These are phyloP conservation scores for Actinomucor elegans DNA, from an alignment of 371 early-diverging fungal species.

Conservation along the genomic window DNA sequence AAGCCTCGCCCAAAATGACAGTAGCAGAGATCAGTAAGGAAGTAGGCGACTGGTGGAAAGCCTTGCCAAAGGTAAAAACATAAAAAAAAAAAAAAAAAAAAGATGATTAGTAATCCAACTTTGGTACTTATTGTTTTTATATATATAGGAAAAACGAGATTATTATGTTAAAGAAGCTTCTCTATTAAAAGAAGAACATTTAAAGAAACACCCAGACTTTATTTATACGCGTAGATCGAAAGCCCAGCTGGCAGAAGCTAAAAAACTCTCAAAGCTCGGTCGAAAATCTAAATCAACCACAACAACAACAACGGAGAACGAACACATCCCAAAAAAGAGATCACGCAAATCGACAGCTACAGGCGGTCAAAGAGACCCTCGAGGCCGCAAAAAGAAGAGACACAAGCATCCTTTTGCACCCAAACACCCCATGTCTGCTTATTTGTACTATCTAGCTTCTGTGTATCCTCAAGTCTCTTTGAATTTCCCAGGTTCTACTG, in stretches of 20 bases:
- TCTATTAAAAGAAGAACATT: slow-evolving; percentile 59
- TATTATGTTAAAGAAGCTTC: slow-evolving; percentile 46
- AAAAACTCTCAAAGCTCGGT: slow-evolving; percentile 16
- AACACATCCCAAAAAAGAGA: not conserved
- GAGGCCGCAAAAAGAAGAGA: slow-evolving; percentile 66
- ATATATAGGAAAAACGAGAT: slow-evolving; percentile 33
- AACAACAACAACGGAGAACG: slow-evolving; percentile 1
- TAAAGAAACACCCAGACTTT: slow-evolving; percentile 62
- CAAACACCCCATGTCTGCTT: slow-evolving; percentile 81
- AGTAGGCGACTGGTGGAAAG: slow-evolving; percentile 59
- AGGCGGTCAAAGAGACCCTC: slow-evolving; percentile 45
- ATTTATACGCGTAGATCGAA: slow-evolving; percentile 68
- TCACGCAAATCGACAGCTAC: slow-evolving; percentile 5
- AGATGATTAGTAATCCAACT: not conserved
- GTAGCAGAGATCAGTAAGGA: slow-evolving; percentile 61
- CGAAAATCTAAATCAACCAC: slow-evolving; percentile 21
- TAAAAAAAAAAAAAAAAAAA: not conserved
- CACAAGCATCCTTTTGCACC: slow-evolving; percentile 72
- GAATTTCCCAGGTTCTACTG: slow-evolving; percentile 58
- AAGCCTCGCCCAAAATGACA: slow-evolving; percentile 53
- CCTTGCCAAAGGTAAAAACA: slow-evolving; percentile 38
- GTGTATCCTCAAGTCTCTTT: slow-evolving; percentile 24
- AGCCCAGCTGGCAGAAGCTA: slow-evolving; percentile 51
- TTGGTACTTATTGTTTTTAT: not conserved
- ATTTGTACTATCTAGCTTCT: slow-evolving; percentile 67